Percentiles rank a stretch among this genome's conserved stretches.
phyloP scores from a whole-genome alignment of 345 rosid genomes.

The Camelina neglecta region DNA sequence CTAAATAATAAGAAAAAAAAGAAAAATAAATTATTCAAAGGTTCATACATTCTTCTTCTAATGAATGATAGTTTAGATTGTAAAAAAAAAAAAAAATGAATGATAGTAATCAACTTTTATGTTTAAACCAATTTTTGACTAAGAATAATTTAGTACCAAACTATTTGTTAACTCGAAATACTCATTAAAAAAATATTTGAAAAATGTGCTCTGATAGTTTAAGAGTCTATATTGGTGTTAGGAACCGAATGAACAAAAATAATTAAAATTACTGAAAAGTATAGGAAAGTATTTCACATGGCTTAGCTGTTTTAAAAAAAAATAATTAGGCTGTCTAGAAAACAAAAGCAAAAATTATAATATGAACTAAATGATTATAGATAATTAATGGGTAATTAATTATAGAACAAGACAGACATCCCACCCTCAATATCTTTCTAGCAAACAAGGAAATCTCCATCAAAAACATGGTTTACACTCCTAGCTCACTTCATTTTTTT shows the following conservation, averaged over 20 bases:
- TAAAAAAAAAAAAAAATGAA: not conserved
- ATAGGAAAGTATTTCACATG: constrained; percentile 37
- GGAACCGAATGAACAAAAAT: constrained; percentile 10
- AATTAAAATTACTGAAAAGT: constrained; percentile 2
- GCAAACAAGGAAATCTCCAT: constrained; percentile 17
- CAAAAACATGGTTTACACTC: constrained; percentile 41
- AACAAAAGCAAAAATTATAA: not conserved
- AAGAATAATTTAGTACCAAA: not conserved
- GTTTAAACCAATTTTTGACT: not conserved
- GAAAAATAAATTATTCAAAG: not conserved
- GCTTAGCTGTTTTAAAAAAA: constrained; percentile 35
- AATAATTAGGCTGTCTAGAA: constrained; percentile 25
- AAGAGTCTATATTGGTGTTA: not conserved
- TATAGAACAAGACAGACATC: constrained; percentile 42
- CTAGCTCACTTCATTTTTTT: constrained; percentile 7
- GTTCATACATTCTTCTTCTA: not conserved
- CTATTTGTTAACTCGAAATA: not conserved
- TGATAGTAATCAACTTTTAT: not conserved
- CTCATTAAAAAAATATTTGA: not conserved
- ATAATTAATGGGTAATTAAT: constrained; percentile 20
- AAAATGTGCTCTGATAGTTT: not conserved
- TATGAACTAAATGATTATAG: constrained; percentile 13
- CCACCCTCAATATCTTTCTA: constrained; percentile 32
- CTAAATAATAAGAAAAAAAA: not conserved
- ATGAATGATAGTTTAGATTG: not conserved